phyloP scores from a whole-genome alignment of 176 grass and related monocot genomes.

The Lolium rigidum region DNA sequence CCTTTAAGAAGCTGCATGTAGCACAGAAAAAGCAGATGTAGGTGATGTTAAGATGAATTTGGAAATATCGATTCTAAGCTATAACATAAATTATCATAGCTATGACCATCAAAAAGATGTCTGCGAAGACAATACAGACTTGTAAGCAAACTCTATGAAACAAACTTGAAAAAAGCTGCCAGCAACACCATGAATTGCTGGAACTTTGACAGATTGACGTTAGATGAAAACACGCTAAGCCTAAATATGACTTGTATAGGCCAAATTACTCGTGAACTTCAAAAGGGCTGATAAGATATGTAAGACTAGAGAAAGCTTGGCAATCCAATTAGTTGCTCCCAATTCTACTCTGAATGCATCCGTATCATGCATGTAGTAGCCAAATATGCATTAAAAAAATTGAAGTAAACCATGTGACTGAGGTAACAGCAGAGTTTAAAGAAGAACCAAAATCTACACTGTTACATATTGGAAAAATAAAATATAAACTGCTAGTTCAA shows the following conservation, averaged over 20 bases:
- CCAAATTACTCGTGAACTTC: neutral
- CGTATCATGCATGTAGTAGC: neutral
- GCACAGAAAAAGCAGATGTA: slow-evolving; percentile 29
- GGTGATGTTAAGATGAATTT: slow-evolving; percentile 10
- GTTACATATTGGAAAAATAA: neutral
- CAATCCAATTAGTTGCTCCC: neutral
- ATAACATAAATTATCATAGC: slow-evolving; percentile 10
- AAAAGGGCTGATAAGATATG: neutral
- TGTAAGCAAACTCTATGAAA: neutral
- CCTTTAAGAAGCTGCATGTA: slow-evolving; percentile 52
- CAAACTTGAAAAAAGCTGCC: neutral
- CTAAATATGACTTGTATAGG: neutral
- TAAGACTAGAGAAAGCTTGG: slow-evolving; percentile 14
- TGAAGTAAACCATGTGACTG: neutral
- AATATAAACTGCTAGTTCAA: neutral
- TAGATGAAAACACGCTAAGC: neutral
- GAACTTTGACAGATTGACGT: neutral
- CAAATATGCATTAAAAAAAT: slow-evolving; percentile 15
- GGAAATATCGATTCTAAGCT: neutral
- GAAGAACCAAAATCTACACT: neutral
- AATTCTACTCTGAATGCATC: neutral
- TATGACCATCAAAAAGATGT: neutral
- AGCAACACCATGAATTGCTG: neutral
- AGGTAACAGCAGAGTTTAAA: neutral
- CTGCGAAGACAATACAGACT: slow-evolving; percentile 13